Base-by-base conservation (phyloP, 148 eudicot genomes). In the Chenopodium album region DNA sequence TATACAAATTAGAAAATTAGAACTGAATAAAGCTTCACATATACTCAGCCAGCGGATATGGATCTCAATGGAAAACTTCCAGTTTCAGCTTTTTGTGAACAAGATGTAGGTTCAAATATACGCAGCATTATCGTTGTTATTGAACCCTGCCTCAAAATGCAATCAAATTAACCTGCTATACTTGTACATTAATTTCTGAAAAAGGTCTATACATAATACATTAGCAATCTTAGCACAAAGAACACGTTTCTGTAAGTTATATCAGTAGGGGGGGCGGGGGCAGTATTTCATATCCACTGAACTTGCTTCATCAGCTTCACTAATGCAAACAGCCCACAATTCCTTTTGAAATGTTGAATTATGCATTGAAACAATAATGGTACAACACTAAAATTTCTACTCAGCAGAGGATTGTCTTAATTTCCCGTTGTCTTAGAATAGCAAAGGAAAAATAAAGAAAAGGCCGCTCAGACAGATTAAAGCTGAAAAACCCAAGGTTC, bases 351-450 rank as follows among this genome's bases (percentile, higher is more conserved):
- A 37, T 52, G 48, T 75, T 34, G 85, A 74, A 79, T 74, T 56
- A 83, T 54, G 63, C 82, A 83, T 74, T 83, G 79, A 67, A 54
- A 79, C 67, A 66, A 31, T 75, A 67, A 75, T 81, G 69, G 75
- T 83, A 74, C 78, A 66, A 64, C 78, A 54, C 78, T 73, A 81
- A 62, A 73, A 81, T 85, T 62, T 81, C 87, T 77, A 81, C 83
- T 80, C 71, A 66, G 44, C 76, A 81, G 73, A 77, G 64, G 78
- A 72, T 65, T 65, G 78, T 72, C 78, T 72, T 63, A 22, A 76
- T 81, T 73, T 70, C 87, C 81, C 79, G 76, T 56, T 29, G n/a
- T 78, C 78, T 50, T 73, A 29, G 63, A 84, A 37, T 29, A 85
- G 81, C 70, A 76, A 37, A 70, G 77, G 50, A 65, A 81, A 50